Evolutionary conservation across 2,329 filamentous ascomycete species (phyloP).

Genomic region (Botrytis cinerea): DNA sequence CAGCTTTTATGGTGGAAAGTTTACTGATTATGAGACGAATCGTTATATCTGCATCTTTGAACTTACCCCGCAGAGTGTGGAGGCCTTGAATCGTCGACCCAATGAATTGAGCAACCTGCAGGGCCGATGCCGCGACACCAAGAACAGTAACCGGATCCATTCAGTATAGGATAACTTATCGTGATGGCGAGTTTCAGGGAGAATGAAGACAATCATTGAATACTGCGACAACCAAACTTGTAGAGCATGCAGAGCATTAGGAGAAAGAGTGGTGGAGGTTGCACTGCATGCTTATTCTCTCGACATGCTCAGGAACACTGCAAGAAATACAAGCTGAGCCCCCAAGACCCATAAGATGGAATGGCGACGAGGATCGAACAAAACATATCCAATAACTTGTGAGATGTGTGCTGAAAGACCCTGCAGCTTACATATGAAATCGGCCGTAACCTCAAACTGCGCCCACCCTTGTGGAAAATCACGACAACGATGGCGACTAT

Average conservation of each 20-base stretch:
- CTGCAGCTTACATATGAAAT: neutral
- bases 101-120: conserved; percentile 22
- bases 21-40: conserved; percentile 24
- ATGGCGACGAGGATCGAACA: neutral
- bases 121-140: conserved; percentile 17
- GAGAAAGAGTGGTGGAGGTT: neutral
- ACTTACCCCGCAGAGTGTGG: conserved; percentile 25
- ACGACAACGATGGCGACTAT: neutral
- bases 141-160: conserved; percentile 20
- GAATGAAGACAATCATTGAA: neutral
- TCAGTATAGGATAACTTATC: neutral
- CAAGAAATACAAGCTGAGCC: conserved; percentile 5
- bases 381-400: neutral
- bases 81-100: conserved; percentile 25
- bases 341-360: neutral
- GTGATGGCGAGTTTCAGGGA: neutral
- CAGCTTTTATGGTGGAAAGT: conserved; percentile 26
- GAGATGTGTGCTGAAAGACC: neutral
- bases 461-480: neutral
- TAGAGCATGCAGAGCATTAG: neutral
- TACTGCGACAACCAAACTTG: neutral
- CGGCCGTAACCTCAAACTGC: neutral
- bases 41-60: conserved; percentile 23
- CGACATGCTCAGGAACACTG: neutral
- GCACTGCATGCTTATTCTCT: conserved; percentile 4